Conservation (phyloP, 352 stramenopile species). For the Elongisporangium prolatum region DNA sequence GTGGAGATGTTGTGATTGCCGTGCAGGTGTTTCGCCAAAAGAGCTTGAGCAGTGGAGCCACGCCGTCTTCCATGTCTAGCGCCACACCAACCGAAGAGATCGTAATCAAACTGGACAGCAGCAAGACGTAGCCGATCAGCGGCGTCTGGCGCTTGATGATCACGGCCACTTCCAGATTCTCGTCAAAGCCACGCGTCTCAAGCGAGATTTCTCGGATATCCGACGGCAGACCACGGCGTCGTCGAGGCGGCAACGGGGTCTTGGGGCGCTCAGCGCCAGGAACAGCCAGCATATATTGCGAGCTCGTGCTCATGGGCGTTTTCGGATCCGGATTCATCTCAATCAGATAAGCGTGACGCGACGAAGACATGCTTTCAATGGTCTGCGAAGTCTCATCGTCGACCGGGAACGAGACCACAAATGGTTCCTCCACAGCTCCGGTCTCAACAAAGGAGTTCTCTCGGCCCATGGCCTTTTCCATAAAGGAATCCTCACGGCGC, state of each 20-base stretch:
- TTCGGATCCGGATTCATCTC: constrained; percentile 64
- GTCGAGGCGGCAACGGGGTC: constrained; percentile 17
- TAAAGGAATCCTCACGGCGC: constrained; percentile 6
- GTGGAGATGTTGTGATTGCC: constrained; percentile 42
- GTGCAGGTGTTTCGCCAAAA: constrained; percentile 83
- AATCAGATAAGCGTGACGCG: constrained; percentile 70
- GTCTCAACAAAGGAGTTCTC: constrained; percentile 32
- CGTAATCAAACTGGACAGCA: constrained; percentile 64
- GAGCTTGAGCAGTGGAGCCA: constrained; percentile 74
- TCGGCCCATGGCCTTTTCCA: constrained; percentile 1
- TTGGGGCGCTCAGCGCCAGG: constrained; percentile 37
- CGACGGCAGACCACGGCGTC: constrained; percentile 26
- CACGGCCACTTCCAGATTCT: constrained; percentile 68
- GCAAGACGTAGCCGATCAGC: constrained; percentile 62
- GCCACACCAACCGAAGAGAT: constrained; percentile 75
- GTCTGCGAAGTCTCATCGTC: constrained; percentile 58
- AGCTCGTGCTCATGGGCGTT: constrained; percentile 27
- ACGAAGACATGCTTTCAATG: constrained; percentile 42
- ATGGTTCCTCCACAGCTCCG: constrained; percentile 28
- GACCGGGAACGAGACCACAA: constrained; percentile 75
- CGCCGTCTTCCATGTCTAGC: constrained; percentile 52
- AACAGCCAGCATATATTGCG: constrained; percentile 70
- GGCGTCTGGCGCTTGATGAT: constrained; percentile 63
- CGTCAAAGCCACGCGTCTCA: constrained; percentile 61
- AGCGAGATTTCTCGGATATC: constrained; percentile 73